A percentile compares a stretch with the other conserved stretches of the same genome.
phyloP scores from a whole-genome alignment of 2,329 filamentous ascomycete species.

The Fusarium sp. region DNA sequence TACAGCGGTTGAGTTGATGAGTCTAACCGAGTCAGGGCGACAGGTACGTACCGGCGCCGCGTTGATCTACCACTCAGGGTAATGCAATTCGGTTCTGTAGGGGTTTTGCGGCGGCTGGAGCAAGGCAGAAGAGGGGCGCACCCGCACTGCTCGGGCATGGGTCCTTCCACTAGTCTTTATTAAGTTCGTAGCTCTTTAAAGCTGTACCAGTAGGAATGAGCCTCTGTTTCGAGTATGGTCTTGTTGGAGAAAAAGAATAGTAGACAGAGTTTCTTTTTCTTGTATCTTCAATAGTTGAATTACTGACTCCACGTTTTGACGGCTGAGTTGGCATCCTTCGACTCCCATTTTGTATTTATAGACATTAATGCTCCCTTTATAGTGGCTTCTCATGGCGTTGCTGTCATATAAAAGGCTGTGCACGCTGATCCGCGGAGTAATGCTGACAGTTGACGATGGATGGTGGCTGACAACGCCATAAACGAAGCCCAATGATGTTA shows the following conservation, averaged over 20 bases:
- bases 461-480: conserved; percentile 32
- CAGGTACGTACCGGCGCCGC: conserved; percentile 23
- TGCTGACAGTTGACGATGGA: conserved; percentile 26
- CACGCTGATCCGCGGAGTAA: conserved; percentile 24
- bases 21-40: conserved; percentile 20
- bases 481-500: not conserved
- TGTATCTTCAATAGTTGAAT: not conserved
- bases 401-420: conserved; percentile 24
- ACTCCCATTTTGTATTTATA: conserved; percentile 10
- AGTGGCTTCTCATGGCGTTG: conserved; percentile 2
- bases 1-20: conserved; percentile 25
- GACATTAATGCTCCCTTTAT: conserved; percentile 2
- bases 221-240: conserved; percentile 17
- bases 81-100: conserved; percentile 5
- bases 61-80: conserved; percentile 16
- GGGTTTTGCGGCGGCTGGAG: conserved; percentile 29
- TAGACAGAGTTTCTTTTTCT: not conserved
- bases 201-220: conserved; percentile 22
- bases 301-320: not conserved
- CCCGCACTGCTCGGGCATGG: conserved; percentile 32
- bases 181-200: not conserved
- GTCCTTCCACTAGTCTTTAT: conserved; percentile 25
- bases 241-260: conserved; percentile 1
- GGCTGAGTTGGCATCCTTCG: conserved; percentile 4
- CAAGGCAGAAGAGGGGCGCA: conserved; percentile 29